A percentile compares a stretch with the other conserved stretches of the same genome.
Evolutionary conservation across 2,329 filamentous ascomycete genomes (phyloP).

Genomic region (Hypoxylon sp.): DNA sequence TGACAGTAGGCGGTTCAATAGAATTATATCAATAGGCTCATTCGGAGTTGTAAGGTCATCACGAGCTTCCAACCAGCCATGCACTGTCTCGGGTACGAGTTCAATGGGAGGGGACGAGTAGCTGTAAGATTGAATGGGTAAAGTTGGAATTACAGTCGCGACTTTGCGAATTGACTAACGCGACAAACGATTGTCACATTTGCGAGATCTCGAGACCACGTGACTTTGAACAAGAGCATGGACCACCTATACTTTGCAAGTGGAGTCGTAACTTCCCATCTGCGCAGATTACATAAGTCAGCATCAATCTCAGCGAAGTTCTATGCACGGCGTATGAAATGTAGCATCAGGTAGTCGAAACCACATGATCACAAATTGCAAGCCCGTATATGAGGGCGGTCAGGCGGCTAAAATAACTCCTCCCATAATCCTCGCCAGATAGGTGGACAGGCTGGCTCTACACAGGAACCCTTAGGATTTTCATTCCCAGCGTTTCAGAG

Average conservation of each 20-base stretch:
- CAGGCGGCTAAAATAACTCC: slow-evolving; percentile 14
- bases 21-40: slow-evolving; percentile 7
- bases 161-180: slow-evolving; percentile 28
- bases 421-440: not conserved
- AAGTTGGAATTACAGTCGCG: slow-evolving; percentile 32
- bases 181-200: slow-evolving; percentile 20
- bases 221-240: slow-evolving; percentile 17
- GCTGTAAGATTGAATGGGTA: slow-evolving; percentile 1
- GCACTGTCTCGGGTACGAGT: not conserved
- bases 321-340: not conserved
- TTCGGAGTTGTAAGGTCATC: slow-evolving; percentile 2
- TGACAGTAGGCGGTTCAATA: slow-evolving; percentile 7
- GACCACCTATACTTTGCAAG: slow-evolving; percentile 2
- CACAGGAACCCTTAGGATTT: slow-evolving; percentile 10
- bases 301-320: not conserved
- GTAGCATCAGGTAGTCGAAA: not conserved
- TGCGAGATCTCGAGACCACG: slow-evolving; percentile 36
- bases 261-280: not conserved
- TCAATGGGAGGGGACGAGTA: not conserved
- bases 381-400: not conserved
- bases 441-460: not conserved
- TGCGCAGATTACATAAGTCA: slow-evolving; percentile 13
- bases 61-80: not conserved
- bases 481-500: slow-evolving; percentile 37
- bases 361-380: slow-evolving; percentile 2